Evolutionary conservation across 2,329 filamentous ascomycete genomes (phyloP).

Genomic region (Colletotrichum tropicicola): DNA sequence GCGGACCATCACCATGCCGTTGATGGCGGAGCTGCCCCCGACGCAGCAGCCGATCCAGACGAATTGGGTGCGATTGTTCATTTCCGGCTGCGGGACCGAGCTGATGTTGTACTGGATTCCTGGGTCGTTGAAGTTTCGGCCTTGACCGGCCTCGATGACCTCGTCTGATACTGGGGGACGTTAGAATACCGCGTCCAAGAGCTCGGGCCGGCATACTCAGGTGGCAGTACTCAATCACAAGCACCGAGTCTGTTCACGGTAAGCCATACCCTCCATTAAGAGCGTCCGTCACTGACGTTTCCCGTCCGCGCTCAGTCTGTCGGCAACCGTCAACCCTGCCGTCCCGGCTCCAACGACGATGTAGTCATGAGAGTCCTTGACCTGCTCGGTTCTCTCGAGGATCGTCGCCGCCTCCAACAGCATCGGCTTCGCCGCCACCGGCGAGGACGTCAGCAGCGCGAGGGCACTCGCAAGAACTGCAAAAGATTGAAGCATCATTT

Average conservation of each 20-base stretch:
- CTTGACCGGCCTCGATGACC: not conserved
- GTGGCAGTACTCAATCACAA: conserved; percentile 29
- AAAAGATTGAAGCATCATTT: not conserved
- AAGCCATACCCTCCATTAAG: not conserved
- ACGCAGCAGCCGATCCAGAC: conserved; percentile 42
- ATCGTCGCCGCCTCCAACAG: not conserved
- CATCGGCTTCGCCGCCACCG: not conserved
- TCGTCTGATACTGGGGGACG: not conserved
- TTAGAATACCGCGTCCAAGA: rapidly evolving
- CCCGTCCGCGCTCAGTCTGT: conserved; percentile 41
- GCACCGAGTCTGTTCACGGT: conserved; percentile 10
- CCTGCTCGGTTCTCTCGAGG: not conserved
- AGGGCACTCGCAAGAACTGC: too few species aligned
- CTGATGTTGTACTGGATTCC: conserved; percentile 36
- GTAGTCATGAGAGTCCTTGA: conserved; percentile 35
- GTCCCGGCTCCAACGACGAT: conserved; percentile 53
- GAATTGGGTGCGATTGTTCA: conserved; percentile 35
- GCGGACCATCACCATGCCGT: conserved; percentile 47
- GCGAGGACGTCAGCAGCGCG: not conserved
- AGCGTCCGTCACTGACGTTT: conserved; percentile 33
- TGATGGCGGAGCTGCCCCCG: conserved; percentile 50
- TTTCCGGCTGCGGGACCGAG: conserved; percentile 37
- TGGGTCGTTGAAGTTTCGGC: conserved; percentile 28
- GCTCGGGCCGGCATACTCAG: not conserved
- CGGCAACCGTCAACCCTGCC: conserved; percentile 49